Conservation (phyloP, 495 filamentous ascomycete genomes). For the Penicillium desertorum region DNA sequence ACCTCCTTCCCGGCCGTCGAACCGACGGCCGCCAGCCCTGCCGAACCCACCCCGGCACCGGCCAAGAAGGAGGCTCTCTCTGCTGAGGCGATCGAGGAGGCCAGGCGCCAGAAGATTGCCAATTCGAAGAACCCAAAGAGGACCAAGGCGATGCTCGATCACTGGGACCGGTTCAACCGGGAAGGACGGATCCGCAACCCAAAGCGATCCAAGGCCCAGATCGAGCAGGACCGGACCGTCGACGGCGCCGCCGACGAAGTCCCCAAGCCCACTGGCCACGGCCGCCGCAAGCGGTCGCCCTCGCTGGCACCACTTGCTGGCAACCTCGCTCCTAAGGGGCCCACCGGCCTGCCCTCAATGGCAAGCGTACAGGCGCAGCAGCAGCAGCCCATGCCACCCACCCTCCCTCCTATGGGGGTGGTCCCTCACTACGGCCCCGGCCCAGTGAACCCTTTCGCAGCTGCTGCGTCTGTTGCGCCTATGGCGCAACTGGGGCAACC, state of each 20-base stretch:
- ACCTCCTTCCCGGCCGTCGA: conserved; percentile 15
- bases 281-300: conserved; percentile 25
- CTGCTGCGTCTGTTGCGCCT: conserved; percentile 19
- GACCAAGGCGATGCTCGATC: conserved; percentile 51
- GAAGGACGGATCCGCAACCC: conserved; percentile 47
- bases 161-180: conserved; percentile 48
- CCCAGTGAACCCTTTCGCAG: conserved; percentile 18
- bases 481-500: conserved; percentile 22
- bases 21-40: conserved; percentile 13
- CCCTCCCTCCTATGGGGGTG: conserved; percentile 23
- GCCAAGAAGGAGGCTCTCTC: conserved; percentile 21
- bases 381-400: conserved; percentile 17
- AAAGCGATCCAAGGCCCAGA: conserved; percentile 50
- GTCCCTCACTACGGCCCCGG: conserved; percentile 19
- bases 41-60: conserved; percentile 3
- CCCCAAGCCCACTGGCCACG: conserved; percentile 28
- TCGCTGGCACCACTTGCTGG: conserved; percentile 25
- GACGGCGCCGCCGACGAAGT: conserved; percentile 30
- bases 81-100: conserved; percentile 34
- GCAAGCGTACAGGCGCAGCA: conserved; percentile 17
- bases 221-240: conserved; percentile 40
- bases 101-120: conserved; percentile 39
- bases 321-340: conserved; percentile 31
- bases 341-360: conserved; percentile 22
- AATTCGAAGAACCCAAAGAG: conserved; percentile 53